Base-by-base conservation (phyloP, 1,284 basidiomycete species). In the Pascua guehoae region DNA sequence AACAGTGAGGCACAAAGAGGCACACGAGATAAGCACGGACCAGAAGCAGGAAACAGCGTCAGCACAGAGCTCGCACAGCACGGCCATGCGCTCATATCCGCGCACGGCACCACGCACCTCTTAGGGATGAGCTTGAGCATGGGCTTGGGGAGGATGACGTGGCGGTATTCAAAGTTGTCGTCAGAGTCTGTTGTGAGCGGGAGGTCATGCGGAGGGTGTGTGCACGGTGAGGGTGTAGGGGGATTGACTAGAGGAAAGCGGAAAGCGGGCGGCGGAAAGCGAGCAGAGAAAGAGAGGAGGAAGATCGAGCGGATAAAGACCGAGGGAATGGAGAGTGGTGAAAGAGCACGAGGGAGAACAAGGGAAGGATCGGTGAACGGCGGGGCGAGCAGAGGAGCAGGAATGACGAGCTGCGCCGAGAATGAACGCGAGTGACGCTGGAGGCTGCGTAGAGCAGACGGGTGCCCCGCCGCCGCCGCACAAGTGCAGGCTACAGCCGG, bases 61-160 rank as follows among this genome's bases (percentile, higher is more conserved):
- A 40, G 41, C 12, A 18, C 39, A 32, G 36, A 14, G 52, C 60
- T 32, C 7, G 24, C 24, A 32, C 24, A 32, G 24, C 24, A 3
- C 24, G 24, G 7, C 7, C 24, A 32, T 7, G 24, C 24, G 24
- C 24, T 32, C 44, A 18, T 40, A 16, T 18, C 32, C 4, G 14
- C 5, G 17, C 54, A 45, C 42, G 41, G 47, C 39, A 61, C 51
- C 86, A 90, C 76, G 83, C 46, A 87, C 57, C 83, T 79, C 76
- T 91, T 91, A n/a, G 91, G 90, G 48, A 93, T 83, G 78, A 91
- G 81, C 78, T 91, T 90, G 72, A 88, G 81, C 66, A 94, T 85
- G 54, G 88, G 88, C 72, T 92, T 93, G 14, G 91, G 91, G 38
- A 94, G 80, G 64, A 91, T 92, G 64, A 95, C 91, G 76, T 94